A percentile compares a stretch with the other conserved stretches of the same genome.
Evolutionary conservation across 139 green algal genomes (phyloP).

Genomic region (Chlorella sp.): DNA sequence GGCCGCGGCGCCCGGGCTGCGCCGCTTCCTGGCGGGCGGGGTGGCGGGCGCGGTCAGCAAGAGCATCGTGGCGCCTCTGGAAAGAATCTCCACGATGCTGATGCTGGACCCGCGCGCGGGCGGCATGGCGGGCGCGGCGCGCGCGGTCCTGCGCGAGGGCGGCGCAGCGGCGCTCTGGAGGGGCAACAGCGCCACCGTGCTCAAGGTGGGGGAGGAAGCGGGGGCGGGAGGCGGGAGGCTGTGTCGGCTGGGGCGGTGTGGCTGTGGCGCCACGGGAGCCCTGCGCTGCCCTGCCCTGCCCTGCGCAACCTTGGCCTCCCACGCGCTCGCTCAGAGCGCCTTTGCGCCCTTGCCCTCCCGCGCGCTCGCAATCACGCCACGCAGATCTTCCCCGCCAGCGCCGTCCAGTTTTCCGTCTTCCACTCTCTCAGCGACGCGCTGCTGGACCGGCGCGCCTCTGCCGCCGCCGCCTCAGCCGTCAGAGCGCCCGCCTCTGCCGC

Average conservation of each 20-base stretch:
- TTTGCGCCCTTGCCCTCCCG: no score
- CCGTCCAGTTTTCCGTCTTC: constrained; percentile 39
- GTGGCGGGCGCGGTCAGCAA: constrained; percentile 34
- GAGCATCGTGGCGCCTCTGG: constrained; percentile 32
- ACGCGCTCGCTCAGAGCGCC: no score
- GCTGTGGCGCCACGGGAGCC: no score
- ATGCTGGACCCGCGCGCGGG: constrained; percentile 12
- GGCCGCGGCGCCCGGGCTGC: neutral
- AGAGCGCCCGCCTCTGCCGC: no score
- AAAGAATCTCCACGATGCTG: constrained; percentile 31
- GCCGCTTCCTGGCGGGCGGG: constrained; percentile 29
- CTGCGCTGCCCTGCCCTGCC: no score
- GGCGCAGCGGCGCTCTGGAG: constrained; percentile 15
- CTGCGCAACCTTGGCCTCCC: no score
- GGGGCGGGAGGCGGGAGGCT: no score
- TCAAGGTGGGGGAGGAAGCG: constrained; percentile 1
- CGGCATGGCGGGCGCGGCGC: neutral
- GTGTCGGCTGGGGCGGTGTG: no score
- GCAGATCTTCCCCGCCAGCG: constrained; percentile 23
- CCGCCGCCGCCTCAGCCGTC: no score
- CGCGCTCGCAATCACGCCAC: no score
- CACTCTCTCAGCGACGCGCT: constrained; percentile 23
- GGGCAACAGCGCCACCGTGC: constrained; percentile 26
- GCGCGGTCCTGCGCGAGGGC: constrained; percentile 6
- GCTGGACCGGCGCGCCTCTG: no score